A percentile compares a stretch with the other conserved stretches of the same genome.
phyloP scores from a whole-genome alignment of 202 grass and related monocot species.

The Setaria italica region DNA sequence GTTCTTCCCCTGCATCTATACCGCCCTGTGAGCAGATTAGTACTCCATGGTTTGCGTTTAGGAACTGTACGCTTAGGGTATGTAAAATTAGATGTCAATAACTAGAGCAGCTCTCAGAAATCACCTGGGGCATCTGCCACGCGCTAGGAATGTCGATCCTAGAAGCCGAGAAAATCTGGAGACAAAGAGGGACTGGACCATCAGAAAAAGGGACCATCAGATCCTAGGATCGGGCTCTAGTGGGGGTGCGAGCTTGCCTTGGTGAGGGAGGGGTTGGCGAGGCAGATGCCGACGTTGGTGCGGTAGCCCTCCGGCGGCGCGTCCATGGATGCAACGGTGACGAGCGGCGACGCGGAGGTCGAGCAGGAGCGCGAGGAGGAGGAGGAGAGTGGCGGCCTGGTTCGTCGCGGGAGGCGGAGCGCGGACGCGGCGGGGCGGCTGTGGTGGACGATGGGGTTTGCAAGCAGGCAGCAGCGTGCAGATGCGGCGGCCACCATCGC shows the following conservation, averaged over 20 bases:
- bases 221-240: too few species aligned
- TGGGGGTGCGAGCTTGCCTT: constrained; percentile 49
- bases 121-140: constrained; percentile 98
- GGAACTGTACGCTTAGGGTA: not conserved
- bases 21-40: constrained; percentile 62
- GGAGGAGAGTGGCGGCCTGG: not conserved
- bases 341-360: constrained; percentile 22
- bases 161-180: constrained; percentile 82
- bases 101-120: not conserved
- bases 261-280: constrained; percentile 72
- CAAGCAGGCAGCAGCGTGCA: not conserved
- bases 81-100: not conserved
- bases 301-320: constrained; percentile 70
- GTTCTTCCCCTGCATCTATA: constrained; percentile 78
- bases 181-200: not conserved
- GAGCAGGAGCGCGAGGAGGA: constrained; percentile 38
- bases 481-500: constrained; percentile 20
- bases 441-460: constrained; percentile 25
- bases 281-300: constrained; percentile 89
- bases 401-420: not conserved
- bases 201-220: too few species aligned
- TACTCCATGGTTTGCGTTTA: not conserved
- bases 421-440: not conserved
- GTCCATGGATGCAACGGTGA: constrained; percentile 66
- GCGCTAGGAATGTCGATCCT: constrained; percentile 82